Evolutionary conservation across 2,329 filamentous ascomycete genomes (phyloP), one percentile per base, ranked within the genome.

Genomic region (Epichloe uncinata): DNA sequence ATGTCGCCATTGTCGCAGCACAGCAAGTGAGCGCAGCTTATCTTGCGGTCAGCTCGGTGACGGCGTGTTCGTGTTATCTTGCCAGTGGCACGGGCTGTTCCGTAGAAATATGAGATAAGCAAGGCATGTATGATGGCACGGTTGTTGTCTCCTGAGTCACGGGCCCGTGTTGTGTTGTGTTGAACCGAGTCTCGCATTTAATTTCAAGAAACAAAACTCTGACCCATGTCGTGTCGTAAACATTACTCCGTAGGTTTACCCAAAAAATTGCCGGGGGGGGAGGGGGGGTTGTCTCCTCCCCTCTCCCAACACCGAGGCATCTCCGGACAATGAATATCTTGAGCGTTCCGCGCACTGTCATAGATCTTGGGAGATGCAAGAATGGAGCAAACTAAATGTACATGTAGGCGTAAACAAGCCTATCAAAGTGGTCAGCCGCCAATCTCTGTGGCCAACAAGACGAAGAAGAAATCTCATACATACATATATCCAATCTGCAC

Each of bases 21-120:
- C 40, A 34, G 5, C n/a, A n/a, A 43, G 30, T 36, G 16, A 45
- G 20, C 7, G 30, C 43, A 30, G 49, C 49, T 50, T 50, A 50
- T 50, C 49, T 47, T 47, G 44, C 49, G 49, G 49, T 50, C 37
- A 47, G 38, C 49, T 46, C 37, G 49, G 38, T 40, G 18, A 30
- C 13, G 44, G 42, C 16, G 38, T 33, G 44, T 47, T 50, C 16
- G 44, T 37, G 49, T 50, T 50, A 50, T 50, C 49, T 50, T 9
- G 30, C 7, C 6, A 20, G 15, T 43, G 38, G 43, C 49, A 45
- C 35, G 49, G 49, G 34, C 13, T 35, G 43, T 42, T 26, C 41
- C 5, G 43, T 46, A 35, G 8, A 41, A 5, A 42, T 26, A 30
- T 13, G 22, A 36, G 46, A 48, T 42, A 48, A 44, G 35, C 20